Conservation (phyloP, 2,329 filamentous ascomycete genomes). For the Paramyrothecium sp. region DNA sequence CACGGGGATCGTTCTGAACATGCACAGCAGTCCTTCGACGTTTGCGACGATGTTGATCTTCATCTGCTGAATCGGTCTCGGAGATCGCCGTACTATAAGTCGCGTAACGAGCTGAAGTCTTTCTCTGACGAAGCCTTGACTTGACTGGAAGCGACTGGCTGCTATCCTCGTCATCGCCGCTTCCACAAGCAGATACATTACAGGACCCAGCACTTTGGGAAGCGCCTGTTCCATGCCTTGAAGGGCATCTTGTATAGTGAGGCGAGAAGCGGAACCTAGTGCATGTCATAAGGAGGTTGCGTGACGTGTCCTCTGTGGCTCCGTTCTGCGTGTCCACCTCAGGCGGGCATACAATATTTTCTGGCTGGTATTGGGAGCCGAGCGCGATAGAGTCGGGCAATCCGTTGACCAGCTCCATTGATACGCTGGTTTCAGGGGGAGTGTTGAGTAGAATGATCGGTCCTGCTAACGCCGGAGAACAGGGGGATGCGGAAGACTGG, state of each 20-base stretch:
- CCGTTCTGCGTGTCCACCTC: neutral
- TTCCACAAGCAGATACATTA: neutral
- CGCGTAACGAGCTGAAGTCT: neutral
- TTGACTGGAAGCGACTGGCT: neutral
- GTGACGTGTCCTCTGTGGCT: neutral
- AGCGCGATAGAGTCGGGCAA: too few relatives aligned
- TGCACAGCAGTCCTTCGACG: neutral
- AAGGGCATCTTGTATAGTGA: neutral
- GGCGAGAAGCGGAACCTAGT: neutral
- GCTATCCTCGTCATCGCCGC: neutral
- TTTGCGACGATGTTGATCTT: neutral
- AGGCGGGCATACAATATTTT: neutral
- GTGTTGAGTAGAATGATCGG: too few relatives aligned
- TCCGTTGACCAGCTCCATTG: too few relatives aligned
- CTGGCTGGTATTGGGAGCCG: neutral
- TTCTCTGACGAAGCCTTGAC: neutral
- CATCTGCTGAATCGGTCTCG: neutral
- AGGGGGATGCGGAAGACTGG: too few relatives aligned
- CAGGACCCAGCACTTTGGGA: neutral
- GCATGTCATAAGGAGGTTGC: neutral
- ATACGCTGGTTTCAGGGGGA: too few relatives aligned
- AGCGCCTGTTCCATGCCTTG: neutral
- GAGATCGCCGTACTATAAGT: neutral
- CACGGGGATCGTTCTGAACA: neutral
- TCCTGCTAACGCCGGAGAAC: too few relatives aligned